Conservation (phyloP, 306 rosid species). For the Delonix regia region DNA sequence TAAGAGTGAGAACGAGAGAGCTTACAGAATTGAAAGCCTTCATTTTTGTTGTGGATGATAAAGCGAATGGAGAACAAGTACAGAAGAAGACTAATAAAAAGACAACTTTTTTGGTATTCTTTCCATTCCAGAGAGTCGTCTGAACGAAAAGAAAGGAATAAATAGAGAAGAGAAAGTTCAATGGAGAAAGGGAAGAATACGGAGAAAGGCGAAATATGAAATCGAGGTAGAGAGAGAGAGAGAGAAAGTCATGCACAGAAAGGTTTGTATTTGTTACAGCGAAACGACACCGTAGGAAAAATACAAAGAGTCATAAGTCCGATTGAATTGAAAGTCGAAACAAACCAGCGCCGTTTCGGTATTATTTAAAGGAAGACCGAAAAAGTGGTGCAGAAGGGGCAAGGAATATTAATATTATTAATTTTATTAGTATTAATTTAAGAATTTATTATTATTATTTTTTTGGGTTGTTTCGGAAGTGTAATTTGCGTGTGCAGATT, state of each 20-base stretch:
- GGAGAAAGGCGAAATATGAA: not conserved
- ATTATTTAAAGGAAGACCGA: not conserved
- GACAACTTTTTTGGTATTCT: not conserved
- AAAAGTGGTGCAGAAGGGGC: not conserved
- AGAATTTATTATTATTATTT: too few species aligned
- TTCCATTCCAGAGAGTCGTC: slow-evolving; percentile 26
- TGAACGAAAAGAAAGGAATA: slow-evolving; percentile 48
- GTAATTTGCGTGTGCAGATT: too few species aligned
- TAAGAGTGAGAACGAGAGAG: slow-evolving; percentile 18
- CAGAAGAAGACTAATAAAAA: not conserved
- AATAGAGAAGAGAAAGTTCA: slow-evolving; percentile 34
- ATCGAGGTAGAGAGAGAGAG: not conserved
- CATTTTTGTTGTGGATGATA: slow-evolving; percentile 28
- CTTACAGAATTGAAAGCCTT: slow-evolving; percentile 51
- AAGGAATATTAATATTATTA: not conserved
- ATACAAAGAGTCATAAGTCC: not conserved
- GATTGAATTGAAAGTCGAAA: not conserved
- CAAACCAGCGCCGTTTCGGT: not conserved
- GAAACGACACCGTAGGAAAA: not conserved
- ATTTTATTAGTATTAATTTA: too few species aligned
- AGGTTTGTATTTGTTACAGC: not conserved
- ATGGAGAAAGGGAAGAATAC: slow-evolving; percentile 39
- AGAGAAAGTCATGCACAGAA: not conserved
- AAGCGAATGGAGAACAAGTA: slow-evolving; percentile 30
- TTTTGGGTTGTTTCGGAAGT: too few species aligned